Evolutionary conservation across 192 early-diverging fungal genomes (phyloP).

Genomic region (Rhizophagus sp.): DNA sequence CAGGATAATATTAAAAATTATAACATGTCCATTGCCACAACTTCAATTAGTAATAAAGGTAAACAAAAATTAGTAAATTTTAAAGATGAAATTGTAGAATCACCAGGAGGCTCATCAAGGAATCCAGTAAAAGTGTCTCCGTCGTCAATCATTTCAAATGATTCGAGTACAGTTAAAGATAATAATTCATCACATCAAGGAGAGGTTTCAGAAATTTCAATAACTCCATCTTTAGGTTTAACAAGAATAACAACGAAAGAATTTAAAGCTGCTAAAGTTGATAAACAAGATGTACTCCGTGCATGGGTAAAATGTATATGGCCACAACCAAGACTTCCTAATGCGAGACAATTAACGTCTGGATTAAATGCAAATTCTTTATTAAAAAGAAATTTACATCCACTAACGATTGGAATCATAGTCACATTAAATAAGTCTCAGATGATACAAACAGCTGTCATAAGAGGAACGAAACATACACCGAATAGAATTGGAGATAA

Average conservation of each 20-base stretch:
- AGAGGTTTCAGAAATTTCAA: not conserved
- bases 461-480: slow-evolving; percentile 2
- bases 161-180: not conserved
- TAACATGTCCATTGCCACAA: not conserved
- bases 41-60: not conserved
- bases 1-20: not conserved
- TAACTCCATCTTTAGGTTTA: not conserved
- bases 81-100: not conserved
- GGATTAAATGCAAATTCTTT: not conserved
- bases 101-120: not conserved
- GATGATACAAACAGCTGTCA: not conserved
- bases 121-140: not conserved
- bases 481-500: not conserved
- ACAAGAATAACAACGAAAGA: not conserved
- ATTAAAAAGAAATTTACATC: not conserved
- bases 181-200: not conserved
- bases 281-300: not conserved
- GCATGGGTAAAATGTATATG: not conserved
- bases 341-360: not conserved
- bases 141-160: not conserved
- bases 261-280: not conserved
- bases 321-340: not conserved
- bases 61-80: not conserved
- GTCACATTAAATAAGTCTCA: not conserved
- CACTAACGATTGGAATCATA: not conserved